phyloP scores from a whole-genome alignment of 257 asterid species.

The Linderniella brevidens region DNA sequence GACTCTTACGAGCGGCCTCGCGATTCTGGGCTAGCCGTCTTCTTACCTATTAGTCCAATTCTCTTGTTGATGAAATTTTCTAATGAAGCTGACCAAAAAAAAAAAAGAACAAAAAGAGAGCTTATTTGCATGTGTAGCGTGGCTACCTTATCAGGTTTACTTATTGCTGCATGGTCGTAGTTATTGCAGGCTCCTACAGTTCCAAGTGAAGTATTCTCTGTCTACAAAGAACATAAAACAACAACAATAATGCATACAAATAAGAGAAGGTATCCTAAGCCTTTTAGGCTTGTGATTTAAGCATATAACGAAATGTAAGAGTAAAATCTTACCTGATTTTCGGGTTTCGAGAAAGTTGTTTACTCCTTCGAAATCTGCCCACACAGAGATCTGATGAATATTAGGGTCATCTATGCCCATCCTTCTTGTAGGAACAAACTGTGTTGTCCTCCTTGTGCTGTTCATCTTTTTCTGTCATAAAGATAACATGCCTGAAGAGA shows the following conservation, averaged over 20 bases:
- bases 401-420: conserved; percentile 77
- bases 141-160: conserved; percentile 68
- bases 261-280: too few species aligned
- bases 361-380: conserved; percentile 68
- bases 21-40: conserved; percentile 98
- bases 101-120: too few species aligned
- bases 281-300: too few species aligned
- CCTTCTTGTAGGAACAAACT: conserved; percentile 63
- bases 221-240: conserved; percentile 20
- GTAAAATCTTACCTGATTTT: too few species aligned
- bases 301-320: too few species aligned
- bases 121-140: too few species aligned
- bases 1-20: conserved; percentile 95
- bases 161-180: conserved; percentile 64
- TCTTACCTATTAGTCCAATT: too few species aligned
- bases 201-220: conserved; percentile 81
- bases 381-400: conserved; percentile 60
- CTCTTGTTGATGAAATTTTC: too few species aligned
- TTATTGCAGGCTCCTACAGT: conserved; percentile 44
- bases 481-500: not conserved
- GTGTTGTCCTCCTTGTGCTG: conserved; percentile 28
- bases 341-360: too few species aligned
- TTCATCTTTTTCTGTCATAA: conserved; percentile 28
- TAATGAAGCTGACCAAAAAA: not conserved
- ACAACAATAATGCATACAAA: too few species aligned